Base-by-base conservation (phyloP, 495 filamentous ascomycete species). In the Xanthoparmelia taractica region DNA sequence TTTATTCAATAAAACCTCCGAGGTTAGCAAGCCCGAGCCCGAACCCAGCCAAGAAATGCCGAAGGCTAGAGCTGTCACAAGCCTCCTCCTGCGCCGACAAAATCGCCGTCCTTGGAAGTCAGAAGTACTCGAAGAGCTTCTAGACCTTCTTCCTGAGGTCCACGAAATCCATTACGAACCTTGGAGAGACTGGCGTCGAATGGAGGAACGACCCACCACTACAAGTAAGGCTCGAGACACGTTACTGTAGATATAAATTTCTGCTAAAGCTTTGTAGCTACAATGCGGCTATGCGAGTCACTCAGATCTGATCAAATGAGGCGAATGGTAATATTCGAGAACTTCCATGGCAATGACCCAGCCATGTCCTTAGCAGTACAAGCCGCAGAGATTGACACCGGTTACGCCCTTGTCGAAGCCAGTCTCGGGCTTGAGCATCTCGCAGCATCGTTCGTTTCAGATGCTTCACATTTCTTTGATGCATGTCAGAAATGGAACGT, bases 11-110 rank as follows among this genome's bases (percentile, higher is more conserved):
- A 56, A 20, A 34, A 58, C 47, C 64, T 47, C 50, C 59, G 43
- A 41, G 55, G 34, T 66, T 56, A 57, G 40, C 57, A 43, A 59
- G 31, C 36, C 57, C 34, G 47, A 63, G 31, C 41, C 54, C 58
- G 48, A 57, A 67, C 55, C 40, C 50, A 37, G 67, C 34, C 41
- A 60, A 41, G 29, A 59, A 64, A 66, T 69, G 54, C 57, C 69
- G 64, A 50, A 57, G 58, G 64, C 69, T 37, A 52, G 58, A 38
- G 68, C 60, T 59, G 68, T 71, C 17, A 68, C 61, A 52, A 61
- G 63, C 48, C 58, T 71, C 47, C 47, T 65, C 38, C 60, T 71
- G 48, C 68, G 69, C 45, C 68, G 68, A 33, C 69, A 70, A 47
- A 66, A 59, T 52, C 68, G 69, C 34, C 66, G 56, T 34, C 38